Percentiles rank a stretch among this genome's conserved stretches.
These are phyloP conservation scores for Kazachstania martiniae DNA, from an alignment of 805 yeast species.

Conservation along the genomic window DNA sequence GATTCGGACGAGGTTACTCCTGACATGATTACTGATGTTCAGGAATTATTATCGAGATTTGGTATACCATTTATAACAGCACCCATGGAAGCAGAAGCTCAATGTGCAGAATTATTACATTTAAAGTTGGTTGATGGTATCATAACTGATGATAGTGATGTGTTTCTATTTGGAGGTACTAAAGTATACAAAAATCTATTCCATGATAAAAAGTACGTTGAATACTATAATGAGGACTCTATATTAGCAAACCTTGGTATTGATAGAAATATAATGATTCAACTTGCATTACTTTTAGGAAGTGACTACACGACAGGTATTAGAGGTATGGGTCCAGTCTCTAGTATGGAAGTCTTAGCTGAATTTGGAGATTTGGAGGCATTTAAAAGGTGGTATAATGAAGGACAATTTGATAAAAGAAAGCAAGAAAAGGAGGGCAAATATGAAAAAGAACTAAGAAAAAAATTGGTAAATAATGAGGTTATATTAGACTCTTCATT, in stretches of 20 bases:
- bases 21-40: constrained; percentile 81
- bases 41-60: constrained; percentile 73
- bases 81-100: constrained; percentile 99
- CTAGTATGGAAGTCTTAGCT: constrained; percentile 80
- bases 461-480: constrained; percentile 42
- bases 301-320: constrained; percentile 94
- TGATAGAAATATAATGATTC: constrained; percentile 52
- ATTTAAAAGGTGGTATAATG: constrained; percentile 33
- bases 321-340: constrained; percentile 88
- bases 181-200: constrained; percentile 85
- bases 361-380: constrained; percentile 48
- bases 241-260: constrained; percentile 58
- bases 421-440: constrained; percentile 33
- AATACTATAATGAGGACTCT: constrained; percentile 55
- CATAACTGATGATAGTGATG: constrained; percentile 95
- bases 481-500: constrained; percentile 49
- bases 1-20: constrained; percentile 88
- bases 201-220: constrained; percentile 86
- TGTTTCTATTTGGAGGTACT: constrained; percentile 85
- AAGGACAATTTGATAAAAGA: constrained; percentile 32
- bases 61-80: constrained; percentile 94
- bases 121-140: constrained; percentile 83
- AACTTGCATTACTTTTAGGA: constrained; percentile 75
- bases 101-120: constrained; percentile 72
- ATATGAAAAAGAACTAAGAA: constrained; percentile 48